Conservation (phyloP, 148 eudicot genomes). For the Spergularia bocconei region DNA sequence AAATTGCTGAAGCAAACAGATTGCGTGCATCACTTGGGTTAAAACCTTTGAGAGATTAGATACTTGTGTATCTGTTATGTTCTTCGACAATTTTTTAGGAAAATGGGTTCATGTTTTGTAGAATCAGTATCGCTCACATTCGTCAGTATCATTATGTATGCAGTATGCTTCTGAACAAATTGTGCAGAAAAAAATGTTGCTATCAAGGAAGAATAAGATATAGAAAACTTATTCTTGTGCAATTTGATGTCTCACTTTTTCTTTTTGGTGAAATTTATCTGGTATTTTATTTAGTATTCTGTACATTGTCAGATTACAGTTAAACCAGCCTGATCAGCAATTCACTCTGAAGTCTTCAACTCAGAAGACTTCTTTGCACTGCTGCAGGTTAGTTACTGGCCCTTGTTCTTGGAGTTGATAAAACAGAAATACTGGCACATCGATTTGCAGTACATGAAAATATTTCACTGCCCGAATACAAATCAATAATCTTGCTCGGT, state of each 20-base stretch:
- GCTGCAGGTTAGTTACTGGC: too few relatives aligned
- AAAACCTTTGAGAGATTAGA: constrained; percentile 56
- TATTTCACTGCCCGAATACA: too few relatives aligned
- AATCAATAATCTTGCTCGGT: neutral
- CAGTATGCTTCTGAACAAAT: neutral
- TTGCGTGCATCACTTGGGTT: constrained; percentile 70
- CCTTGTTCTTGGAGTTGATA: too few relatives aligned
- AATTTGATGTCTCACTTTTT: neutral
- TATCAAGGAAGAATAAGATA: neutral
- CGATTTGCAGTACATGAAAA: too few relatives aligned
- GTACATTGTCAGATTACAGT: too few relatives aligned
- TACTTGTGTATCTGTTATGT: neutral
- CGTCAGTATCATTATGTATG: neutral
- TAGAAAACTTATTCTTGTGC: neutral
- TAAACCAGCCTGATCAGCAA: too few relatives aligned
- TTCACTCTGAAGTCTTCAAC: too few relatives aligned
- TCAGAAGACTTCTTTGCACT: too few relatives aligned
- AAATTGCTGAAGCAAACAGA: constrained; percentile 82
- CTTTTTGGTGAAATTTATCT: too few relatives aligned
- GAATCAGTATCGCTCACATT: neutral
- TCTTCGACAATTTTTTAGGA: neutral
- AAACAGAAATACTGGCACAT: too few relatives aligned
- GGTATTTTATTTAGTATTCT: too few relatives aligned
- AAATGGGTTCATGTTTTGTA: neutral
- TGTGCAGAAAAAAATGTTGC: neutral